Conservation (phyloP, 768 basidiomycete genomes). For the Lactifluus pinguis region DNA sequence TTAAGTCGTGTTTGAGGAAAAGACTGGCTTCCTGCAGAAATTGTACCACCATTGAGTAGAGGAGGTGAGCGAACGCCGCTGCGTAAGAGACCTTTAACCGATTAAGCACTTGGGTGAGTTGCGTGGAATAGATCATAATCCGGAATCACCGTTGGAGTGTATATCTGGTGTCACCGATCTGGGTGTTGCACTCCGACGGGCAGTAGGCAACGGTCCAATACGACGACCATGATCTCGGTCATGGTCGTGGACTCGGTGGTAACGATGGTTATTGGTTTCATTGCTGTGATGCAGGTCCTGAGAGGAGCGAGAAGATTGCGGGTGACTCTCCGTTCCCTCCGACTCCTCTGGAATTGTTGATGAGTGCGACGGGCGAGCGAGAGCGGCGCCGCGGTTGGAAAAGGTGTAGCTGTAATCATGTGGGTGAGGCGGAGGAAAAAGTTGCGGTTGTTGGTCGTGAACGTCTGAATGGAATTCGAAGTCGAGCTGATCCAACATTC, state of each 20-base stretch:
- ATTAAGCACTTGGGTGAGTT: slow-evolving; percentile 12
- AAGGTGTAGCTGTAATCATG: slow-evolving; percentile 18
- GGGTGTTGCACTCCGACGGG: neutral
- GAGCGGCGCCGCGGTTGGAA: slow-evolving; percentile 15
- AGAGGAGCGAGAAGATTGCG: slow-evolving; percentile 14
- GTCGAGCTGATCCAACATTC: slow-evolving; percentile 36
- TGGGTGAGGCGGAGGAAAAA: slow-evolving; percentile 7
- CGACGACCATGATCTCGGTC: slow-evolving; percentile 7
- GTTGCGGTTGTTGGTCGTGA: slow-evolving; percentile 22
- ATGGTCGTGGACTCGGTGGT: slow-evolving; percentile 11
- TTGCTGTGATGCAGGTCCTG: slow-evolving; percentile 3
- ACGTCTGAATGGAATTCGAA: slow-evolving; percentile 23
- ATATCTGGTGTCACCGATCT: slow-evolving; percentile 1
- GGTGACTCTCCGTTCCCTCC: slow-evolving; percentile 7
- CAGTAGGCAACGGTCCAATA: slow-evolving; percentile 1
- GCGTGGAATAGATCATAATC: slow-evolving; percentile 9
- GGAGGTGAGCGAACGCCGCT: slow-evolving; percentile 6
- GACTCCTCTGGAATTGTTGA: slow-evolving; percentile 18
- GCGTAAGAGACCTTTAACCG: slow-evolving; percentile 16
- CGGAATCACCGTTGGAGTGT: slow-evolving; percentile 20
- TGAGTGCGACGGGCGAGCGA: slow-evolving; percentile 1
- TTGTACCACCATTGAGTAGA: neutral
- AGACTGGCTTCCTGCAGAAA: neutral
- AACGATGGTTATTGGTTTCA: neutral
- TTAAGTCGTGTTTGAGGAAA: neutral